Base-by-base conservation (phyloP, 495 filamentous ascomycete genomes). In the Hypomontagnella monticulosa region DNA sequence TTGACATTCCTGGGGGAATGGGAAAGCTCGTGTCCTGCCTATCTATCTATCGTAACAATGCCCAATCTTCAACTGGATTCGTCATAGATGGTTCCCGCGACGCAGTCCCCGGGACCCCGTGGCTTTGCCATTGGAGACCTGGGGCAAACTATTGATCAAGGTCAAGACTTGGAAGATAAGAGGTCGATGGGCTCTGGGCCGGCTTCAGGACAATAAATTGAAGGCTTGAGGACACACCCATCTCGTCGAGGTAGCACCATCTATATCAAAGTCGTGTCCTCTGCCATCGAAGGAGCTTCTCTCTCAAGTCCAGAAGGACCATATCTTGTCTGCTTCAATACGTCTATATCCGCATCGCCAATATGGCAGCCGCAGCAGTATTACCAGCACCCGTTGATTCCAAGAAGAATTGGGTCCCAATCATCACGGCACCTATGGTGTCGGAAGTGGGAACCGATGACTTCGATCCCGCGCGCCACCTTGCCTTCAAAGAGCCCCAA, bases 401-500 rank as follows among this genome's bases (percentile, higher is more conserved):
- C 6, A 60, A 68, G 18, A 54, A 48, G 43, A 63, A 38, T 15
- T 68, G 68, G 46, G 37, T 38, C 32, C 73, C 71, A 4, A 66
- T 72, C 27, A 74, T 75, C 33, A 47, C 66, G 12, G 30, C 40
- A 47, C 58, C 69, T 43, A 37, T 56, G 3, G 20, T 33, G 16
- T 33, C 57, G 3, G 34, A 57, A 0, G 14, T 54, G 4, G 61
- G 55, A 43, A 68, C 58, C 30, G 71, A 72, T 49, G 67, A 52
- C 15, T 73, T 72, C 27, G 47, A 49, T 34, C 82, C 86, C 11
- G 63, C 73, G 23, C 81, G 83, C 69, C 87, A 90, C 70, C 70
- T 90, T 36, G 69, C 76, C 14, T 87, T 85, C 71, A 78, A 73
- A 43, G 73, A 80, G 16, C 78, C 82, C 15, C 74, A 83, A 4